A percentile compares a stretch with the other conserved stretches of the same genome.
These are phyloP conservation scores for Hysterium pulicare DNA, from an alignment of 2,329 filamentous ascomycete species.

Conservation along the genomic window DNA sequence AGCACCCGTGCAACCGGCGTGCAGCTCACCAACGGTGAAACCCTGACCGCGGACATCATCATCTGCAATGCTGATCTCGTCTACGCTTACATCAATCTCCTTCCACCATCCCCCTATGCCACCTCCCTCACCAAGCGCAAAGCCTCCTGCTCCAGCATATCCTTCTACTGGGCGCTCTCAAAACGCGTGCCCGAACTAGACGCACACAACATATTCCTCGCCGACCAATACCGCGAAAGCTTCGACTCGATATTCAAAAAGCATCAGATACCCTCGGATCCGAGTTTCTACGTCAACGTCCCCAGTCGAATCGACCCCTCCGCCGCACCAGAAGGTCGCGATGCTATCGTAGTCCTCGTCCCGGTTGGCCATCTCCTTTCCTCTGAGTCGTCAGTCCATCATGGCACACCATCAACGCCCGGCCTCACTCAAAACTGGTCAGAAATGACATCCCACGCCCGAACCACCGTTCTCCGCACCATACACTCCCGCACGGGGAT, in stretches of 20 bases:
- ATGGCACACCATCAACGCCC: conserved; percentile 39
- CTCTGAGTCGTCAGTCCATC: conserved; percentile 37
- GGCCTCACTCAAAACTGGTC: conserved; percentile 57
- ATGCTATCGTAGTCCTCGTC: conserved; percentile 67
- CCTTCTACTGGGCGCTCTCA: conserved; percentile 71
- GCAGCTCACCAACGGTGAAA: conserved; percentile 53
- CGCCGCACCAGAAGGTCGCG: conserved; percentile 63
- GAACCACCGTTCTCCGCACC: conserved; percentile 58
- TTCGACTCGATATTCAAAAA: conserved; percentile 74
- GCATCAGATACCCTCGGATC: conserved; percentile 63
- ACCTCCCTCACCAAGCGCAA: conserved; percentile 46
- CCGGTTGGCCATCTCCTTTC: conserved; percentile 65
- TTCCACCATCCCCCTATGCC: conserved; percentile 51
- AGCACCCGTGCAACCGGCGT: conserved; percentile 58
- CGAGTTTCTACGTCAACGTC: conserved; percentile 75
- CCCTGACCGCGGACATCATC: conserved; percentile 62
- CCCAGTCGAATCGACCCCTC: conserved; percentile 65
- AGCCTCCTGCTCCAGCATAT: conserved; percentile 69
- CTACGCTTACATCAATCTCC: conserved; percentile 69
- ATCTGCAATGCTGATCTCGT: conserved; percentile 72
- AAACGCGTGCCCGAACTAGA: conserved; percentile 59
- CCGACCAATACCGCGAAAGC: conserved; percentile 67
- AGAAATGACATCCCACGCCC: conserved; percentile 56
- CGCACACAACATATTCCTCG: conserved; percentile 75
- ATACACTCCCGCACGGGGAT: conserved; percentile 60